Base-by-base conservation (phyloP, 73 alveolate genomes). In the Uronychia setigera region DNA sequence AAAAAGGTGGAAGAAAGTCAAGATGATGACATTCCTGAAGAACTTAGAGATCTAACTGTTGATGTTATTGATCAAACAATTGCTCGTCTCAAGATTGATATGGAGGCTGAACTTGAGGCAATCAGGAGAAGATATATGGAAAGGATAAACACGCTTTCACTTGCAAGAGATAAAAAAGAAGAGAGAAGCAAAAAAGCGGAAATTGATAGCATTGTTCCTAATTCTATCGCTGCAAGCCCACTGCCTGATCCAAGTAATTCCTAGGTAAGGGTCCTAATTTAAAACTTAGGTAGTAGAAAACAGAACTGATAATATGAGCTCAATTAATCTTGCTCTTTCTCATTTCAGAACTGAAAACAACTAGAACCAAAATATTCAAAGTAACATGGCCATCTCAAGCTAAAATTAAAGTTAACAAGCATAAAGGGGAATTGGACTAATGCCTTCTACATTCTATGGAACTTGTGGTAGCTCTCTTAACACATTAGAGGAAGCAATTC, bases 51-150 rank as follows among this genome's bases (percentile, higher is more conserved):
- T 0, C 34, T 91, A 74, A 33, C 85, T 33, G 76, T n/a, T 25
- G 88, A 75, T 19, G 67, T 84, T 59, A 60, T 91, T 31, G 91
- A 91, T n/a, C 14, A 29, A 46, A 80, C 81, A 74, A 28, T 91
- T 25, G 81, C 35, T 13, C 60, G 86, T 33, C 81, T 91, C 29
- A n/a, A 81, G 0, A 77, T 81, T 11, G 96, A 83, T 32, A 79
- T 86, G 91, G 88, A 87, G 29, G 96, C 96, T 0, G 96, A 86
- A 59, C 85, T 91, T 29, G 91, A 80, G 58, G 93, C 85, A 1
- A 82, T 91, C 28, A 88, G 81, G 35, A 11, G 26, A 29, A 33
- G 92, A 28, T 91, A 91, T 67, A 26, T 27, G 30, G 91, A 91
- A 60, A 87, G 92, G 75, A 91, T 87, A 27, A 77, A 82, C 32